A percentile compares a stretch with the other conserved stretches of the same genome.
These are phyloP conservation scores for Mucor racemosus DNA, from an alignment of 371 early-diverging fungal species.

Conservation along the genomic window DNA sequence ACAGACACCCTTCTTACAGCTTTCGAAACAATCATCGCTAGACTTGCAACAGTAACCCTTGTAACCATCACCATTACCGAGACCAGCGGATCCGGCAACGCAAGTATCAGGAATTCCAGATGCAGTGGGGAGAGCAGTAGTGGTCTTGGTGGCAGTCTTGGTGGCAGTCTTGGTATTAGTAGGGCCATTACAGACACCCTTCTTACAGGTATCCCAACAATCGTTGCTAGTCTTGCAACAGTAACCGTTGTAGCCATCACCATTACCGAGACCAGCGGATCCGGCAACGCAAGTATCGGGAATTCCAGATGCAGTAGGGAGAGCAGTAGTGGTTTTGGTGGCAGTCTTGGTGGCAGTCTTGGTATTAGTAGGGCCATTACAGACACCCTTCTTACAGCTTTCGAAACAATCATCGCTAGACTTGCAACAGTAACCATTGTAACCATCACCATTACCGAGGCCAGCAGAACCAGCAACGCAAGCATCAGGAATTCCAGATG, in stretches of 20 bases:
- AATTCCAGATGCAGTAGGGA: background rate
- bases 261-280: background rate
- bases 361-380: conserved; percentile 8
- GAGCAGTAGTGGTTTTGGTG: background rate
- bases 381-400: conserved; percentile 12
- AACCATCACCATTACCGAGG: conserved; percentile 16
- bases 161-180: background rate
- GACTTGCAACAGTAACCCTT: conserved; percentile 18
- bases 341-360: background rate
- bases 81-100: background rate
- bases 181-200: conserved; percentile 18
- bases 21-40: conserved; percentile 13
- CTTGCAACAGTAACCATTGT: conserved; percentile 20
- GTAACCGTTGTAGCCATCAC: conserved; percentile 18
- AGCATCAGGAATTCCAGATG: conserved; percentile 1
- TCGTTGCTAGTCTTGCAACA: conserved; percentile 18
- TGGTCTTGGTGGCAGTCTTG: background rate
- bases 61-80: conserved; percentile 17
- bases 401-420: conserved; percentile 12
- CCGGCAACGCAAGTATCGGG: conserved; percentile 11
- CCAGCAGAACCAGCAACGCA: background rate
- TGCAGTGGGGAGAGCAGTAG: background rate
- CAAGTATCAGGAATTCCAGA: conserved; percentile 6
- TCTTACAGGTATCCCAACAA: conserved; percentile 18
- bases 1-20: conserved; percentile 14